phyloP scores from a whole-genome alignment of 345 rosid species.

The Psidium friedrichsthalianum region DNA sequence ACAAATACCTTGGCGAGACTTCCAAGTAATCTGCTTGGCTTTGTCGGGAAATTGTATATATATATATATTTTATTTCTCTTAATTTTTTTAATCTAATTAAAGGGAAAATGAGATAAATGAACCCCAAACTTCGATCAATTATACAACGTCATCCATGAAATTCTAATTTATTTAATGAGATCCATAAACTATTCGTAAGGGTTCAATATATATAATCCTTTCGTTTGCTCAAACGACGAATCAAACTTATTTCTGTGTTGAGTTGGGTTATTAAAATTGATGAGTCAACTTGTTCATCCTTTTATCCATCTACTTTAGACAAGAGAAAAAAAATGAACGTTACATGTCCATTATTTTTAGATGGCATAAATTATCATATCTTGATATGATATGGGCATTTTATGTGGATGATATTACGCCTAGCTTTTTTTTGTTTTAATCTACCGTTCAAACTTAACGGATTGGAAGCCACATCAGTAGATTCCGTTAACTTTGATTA shows the following conservation, averaged over 20 bases:
- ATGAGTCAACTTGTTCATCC: not conserved
- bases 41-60: not conserved
- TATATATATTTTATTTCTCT: not conserved
- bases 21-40: not conserved
- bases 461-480: not conserved
- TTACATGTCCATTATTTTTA: not conserved
- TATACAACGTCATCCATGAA: not conserved
- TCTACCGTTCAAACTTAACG: not conserved
- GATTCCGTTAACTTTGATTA: not conserved
- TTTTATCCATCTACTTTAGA: not conserved
- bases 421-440: not conserved
- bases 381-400: not conserved
- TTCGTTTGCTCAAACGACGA: not conserved
- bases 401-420: accelerated
- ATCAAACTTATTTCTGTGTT: not conserved
- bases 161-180: not conserved
- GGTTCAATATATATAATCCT: too few species aligned
- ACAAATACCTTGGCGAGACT: not conserved
- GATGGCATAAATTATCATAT: not conserved
- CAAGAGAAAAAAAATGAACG: not conserved
- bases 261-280: not conserved
- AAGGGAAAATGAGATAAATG: not conserved
- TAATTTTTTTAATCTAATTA: not conserved
- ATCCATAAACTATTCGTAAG: not conserved
- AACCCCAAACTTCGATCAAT: not conserved